These are phyloP conservation scores for Mallotus nudiflorus DNA, from an alignment of 345 rosid species.

Conservation along the genomic window DNA sequence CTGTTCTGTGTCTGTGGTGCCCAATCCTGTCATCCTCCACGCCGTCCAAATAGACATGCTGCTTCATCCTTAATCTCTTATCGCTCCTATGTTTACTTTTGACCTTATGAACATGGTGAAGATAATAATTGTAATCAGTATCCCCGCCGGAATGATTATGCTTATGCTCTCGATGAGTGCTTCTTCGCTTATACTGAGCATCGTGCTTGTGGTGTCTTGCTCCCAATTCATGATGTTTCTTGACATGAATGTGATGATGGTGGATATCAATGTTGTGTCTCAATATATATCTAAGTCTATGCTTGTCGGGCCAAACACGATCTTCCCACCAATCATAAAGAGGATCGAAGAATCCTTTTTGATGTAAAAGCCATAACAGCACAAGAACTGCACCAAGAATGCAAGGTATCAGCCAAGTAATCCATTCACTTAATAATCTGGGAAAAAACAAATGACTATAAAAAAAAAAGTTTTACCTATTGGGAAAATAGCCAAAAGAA, in stretches of 20 bases:
- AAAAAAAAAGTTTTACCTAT: slow-evolving; percentile 47
- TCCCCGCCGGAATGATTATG: slow-evolving; percentile 41
- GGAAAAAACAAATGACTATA: not conserved
- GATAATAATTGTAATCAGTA: slow-evolving; percentile 20
- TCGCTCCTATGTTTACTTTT: slow-evolving; percentile 40
- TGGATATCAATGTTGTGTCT: slow-evolving; percentile 27
- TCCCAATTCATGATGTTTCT: slow-evolving; percentile 32
- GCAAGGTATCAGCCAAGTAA: not conserved
- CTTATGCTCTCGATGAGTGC: slow-evolving; percentile 37
- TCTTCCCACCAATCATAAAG: slow-evolving; percentile 87
- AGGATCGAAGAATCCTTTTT: slow-evolving; percentile 83
- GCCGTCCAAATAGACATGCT: slow-evolving; percentile 31
- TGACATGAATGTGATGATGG: slow-evolving; percentile 30
- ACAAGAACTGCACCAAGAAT: slow-evolving; percentile 56
- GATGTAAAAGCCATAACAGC: slow-evolving; percentile 80
- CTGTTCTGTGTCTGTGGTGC: slow-evolving; percentile 34
- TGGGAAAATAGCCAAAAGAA: slow-evolving; percentile 67
- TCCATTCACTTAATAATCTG: not conserved
- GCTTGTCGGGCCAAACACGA: slow-evolving; percentile 36
- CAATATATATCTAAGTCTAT: slow-evolving; percentile 18
- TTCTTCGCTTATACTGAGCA: slow-evolving; percentile 35
- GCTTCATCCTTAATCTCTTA: slow-evolving; percentile 37
- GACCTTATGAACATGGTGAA: slow-evolving; percentile 34
- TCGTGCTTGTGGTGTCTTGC: slow-evolving; percentile 45
- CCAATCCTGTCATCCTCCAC: slow-evolving; percentile 31